Percentiles rank a stretch among this genome's conserved stretches.
Evolutionary conservation across 345 rosid genomes (phyloP).

Genomic region (Pistacia integerrima): DNA sequence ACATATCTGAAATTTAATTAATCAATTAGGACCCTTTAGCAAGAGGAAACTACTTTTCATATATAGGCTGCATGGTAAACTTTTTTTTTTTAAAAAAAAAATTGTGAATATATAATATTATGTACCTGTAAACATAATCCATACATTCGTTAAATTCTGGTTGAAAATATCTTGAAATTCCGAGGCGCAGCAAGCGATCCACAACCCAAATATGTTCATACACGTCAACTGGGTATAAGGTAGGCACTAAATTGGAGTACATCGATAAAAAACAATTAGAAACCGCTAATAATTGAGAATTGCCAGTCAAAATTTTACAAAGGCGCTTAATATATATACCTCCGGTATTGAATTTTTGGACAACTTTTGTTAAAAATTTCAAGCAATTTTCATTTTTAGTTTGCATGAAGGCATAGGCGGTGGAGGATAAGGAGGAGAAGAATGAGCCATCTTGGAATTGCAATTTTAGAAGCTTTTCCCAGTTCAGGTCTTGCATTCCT

Average conservation of each 20-base stretch:
- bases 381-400: constrained; percentile 71
- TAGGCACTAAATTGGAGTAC: constrained; percentile 57
- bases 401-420: constrained; percentile 87
- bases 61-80: too few relatives aligned
- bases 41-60: neutral
- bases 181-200: constrained; percentile 89
- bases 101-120: too few relatives aligned
- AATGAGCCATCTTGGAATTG: constrained; percentile 85
- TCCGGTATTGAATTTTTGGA: constrained; percentile 81
- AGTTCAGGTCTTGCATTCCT: constrained; percentile 78
- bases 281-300: neutral
- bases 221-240: constrained; percentile 86
- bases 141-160: constrained; percentile 64
- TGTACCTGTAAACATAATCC: constrained; percentile 64
- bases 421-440: constrained; percentile 90
- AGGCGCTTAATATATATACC: constrained; percentile 43
- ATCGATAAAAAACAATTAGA: too few relatives aligned
- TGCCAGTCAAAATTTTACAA: neutral
- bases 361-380: constrained; percentile 53
- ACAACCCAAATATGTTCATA: constrained; percentile 91
- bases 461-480: constrained; percentile 82
- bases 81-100: too few relatives aligned
- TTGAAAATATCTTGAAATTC: constrained; percentile 80
- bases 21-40: neutral
- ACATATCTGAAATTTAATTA: constrained; percentile 57